A percentile compares a stretch with the other conserved stretches of the same genome.
Conservation (phyloP, 345 rosid species). For the Ceriops decandra region DNA sequence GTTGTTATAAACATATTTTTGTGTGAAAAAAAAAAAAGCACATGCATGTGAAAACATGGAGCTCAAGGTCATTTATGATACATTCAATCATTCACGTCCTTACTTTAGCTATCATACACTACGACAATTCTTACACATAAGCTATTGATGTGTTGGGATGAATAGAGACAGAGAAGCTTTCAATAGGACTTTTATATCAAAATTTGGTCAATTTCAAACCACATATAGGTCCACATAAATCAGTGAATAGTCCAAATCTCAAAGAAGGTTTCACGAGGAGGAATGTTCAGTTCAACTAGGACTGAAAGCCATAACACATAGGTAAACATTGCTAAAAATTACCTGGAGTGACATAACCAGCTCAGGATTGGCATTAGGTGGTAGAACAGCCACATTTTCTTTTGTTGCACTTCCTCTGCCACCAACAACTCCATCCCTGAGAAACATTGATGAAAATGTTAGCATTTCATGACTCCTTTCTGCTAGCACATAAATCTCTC, state of each 20-base stretch:
- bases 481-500: slow-evolving; percentile 5
- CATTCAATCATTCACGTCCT: background rate
- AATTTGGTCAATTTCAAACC: background rate
- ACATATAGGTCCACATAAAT: background rate
- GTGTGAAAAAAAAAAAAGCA: no score
- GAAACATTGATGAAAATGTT: slow-evolving; percentile 12
- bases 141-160: background rate
- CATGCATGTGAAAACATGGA: no score
- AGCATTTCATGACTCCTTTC: slow-evolving; percentile 2
- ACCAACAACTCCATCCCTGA: slow-evolving; percentile 40
- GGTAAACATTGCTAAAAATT: background rate
- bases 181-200: background rate
- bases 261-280: background rate
- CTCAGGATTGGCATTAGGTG: slow-evolving; percentile 27
- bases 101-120: background rate
- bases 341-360: slow-evolving; percentile 42
- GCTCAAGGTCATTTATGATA: background rate
- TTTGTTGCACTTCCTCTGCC: slow-evolving; percentile 33
- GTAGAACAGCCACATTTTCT: slow-evolving; percentile 17
- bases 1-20: no score
- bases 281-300: slow-evolving; percentile 5
- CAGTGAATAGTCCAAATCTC: background rate
- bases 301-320: slow-evolving; percentile 3
- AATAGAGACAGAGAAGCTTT: background rate
- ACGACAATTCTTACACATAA: background rate